Evolutionary conservation across 305 asterid genomes (phyloP), one percentile per base, ranked within the genome.

Genomic region (Coffea humblotiana): DNA sequence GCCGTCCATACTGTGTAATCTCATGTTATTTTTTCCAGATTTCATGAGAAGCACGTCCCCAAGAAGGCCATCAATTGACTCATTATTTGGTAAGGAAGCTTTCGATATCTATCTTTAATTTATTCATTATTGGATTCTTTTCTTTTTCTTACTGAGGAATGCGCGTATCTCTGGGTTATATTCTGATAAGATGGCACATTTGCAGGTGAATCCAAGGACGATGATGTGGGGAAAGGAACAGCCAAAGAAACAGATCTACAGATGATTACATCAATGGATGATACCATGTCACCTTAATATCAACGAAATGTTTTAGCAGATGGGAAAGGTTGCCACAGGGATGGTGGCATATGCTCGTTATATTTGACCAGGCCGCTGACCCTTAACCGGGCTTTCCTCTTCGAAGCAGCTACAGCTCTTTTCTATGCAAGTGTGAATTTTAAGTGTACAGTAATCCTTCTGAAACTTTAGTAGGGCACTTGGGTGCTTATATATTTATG

Each of bases 311-410:
- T 78, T 37, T 69, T 21, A 71, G 85, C 81, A 40, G 72, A 80
- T 67, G 65, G 80, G 85, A 71, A 77, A 75, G 47, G 78, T 67
- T 35, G 45, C 23, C 35, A 54, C 48, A 52, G 80, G 83, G 82
- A 80, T 74, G 82, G 87, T 70, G 86, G 93, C 85, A 83, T 77
- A 83, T 68, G 82, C 97, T 92, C 85, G 93, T 91, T 76, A 64
- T 84, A 86, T 88, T 81, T 84, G 85, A 83, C 81, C 85, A 89
- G 95, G 98, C 84, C 77, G 84, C 80, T 86, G 86, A 87, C 88
- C 94, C 93, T 69, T 51, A 61, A 67, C 74, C 78, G 47, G 83
- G 76, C 56, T 82, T 82, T n/a, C 76, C 72, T 61, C 72, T 61
- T 11, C 25, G 66, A 80, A 45, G 77, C 76, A 71, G 82, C 69